Percentiles rank a stretch among this genome's conserved stretches.
These are phyloP conservation scores for Marasmius oreades DNA, from an alignment of 1,284 basidiomycete species.

Conservation along the genomic window DNA sequence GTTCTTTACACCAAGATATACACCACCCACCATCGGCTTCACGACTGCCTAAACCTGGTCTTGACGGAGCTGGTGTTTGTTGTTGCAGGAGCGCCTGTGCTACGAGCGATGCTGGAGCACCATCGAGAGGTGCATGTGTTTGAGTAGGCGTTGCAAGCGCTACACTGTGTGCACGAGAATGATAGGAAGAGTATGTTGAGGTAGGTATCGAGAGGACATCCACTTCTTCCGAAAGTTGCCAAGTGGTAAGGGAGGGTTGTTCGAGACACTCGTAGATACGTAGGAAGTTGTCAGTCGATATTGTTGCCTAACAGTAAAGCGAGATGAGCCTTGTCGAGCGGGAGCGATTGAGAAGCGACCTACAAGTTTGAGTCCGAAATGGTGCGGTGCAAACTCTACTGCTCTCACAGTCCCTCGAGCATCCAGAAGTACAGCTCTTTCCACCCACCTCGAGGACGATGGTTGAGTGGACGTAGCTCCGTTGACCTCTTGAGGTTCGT, in stretches of 20 bases:
- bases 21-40: slow-evolving; percentile 91
- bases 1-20: slow-evolving; percentile 90
- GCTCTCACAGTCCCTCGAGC: slow-evolving; percentile 80
- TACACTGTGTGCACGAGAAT: slow-evolving; percentile 43
- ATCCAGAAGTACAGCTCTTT: slow-evolving; percentile 74
- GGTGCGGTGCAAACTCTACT: slow-evolving; percentile 83
- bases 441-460: slow-evolving; percentile 62
- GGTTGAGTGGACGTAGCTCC: slow-evolving; percentile 23
- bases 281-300: slow-evolving; percentile 83
- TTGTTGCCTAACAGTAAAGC: slow-evolving; percentile 58
- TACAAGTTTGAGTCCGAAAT: slow-evolving; percentile 85
- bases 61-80: slow-evolving; percentile 37
- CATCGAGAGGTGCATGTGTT: slow-evolving; percentile 49
- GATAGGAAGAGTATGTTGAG: slow-evolving; percentile 39
- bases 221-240: slow-evolving; percentile 78
- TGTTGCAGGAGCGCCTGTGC: slow-evolving; percentile 50
- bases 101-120: slow-evolving; percentile 53
- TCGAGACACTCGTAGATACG: slow-evolving; percentile 91
- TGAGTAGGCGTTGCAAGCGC: slow-evolving; percentile 69
- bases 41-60: slow-evolving; percentile 57
- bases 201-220: slow-evolving; percentile 67
- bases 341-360: slow-evolving; percentile 23
- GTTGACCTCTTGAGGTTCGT: slow-evolving; percentile 28
- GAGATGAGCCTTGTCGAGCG: not conserved
- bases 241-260: slow-evolving; percentile 72